Evolutionary conservation across 2,329 filamentous ascomycete species (phyloP).

Genomic region (Hymenoscyphus salicellus): DNA sequence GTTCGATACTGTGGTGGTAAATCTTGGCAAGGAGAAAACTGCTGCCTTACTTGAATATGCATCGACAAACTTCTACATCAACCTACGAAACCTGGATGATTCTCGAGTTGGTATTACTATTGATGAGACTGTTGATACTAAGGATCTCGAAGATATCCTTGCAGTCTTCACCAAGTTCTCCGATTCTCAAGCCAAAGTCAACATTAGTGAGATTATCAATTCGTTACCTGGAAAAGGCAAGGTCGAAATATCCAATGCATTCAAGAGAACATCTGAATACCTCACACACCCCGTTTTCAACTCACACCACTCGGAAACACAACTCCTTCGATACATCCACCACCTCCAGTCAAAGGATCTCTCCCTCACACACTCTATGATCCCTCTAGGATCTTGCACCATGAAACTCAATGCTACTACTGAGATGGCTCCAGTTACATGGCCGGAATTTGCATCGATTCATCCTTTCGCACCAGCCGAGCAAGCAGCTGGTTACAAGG

Average conservation of each 20-base stretch:
- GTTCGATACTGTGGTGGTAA: slow-evolving; percentile 79
- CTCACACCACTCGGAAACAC: slow-evolving; percentile 89
- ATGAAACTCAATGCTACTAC: slow-evolving; percentile 97
- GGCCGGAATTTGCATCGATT: slow-evolving; percentile 70
- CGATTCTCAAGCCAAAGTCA: slow-evolving; percentile 17
- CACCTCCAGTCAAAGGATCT: slow-evolving; percentile 92
- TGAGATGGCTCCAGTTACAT: slow-evolving; percentile 85
- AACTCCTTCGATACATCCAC: slow-evolving; percentile 88
- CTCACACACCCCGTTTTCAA: slow-evolving; percentile 94
- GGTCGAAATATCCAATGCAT: slow-evolving; percentile 49
- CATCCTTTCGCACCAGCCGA: slow-evolving; percentile 74
- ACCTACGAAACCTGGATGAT: slow-evolving; percentile 60
- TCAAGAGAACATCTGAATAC: slow-evolving; percentile 71
- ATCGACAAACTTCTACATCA: slow-evolving; percentile 52
- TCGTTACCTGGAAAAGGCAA: slow-evolving; percentile 40
- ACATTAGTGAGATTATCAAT: slow-evolving; percentile 44
- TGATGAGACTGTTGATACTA: slow-evolving; percentile 66
- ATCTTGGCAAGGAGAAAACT: slow-evolving; percentile 50
- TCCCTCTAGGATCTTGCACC: slow-evolving; percentile 91
- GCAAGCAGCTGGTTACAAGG: slow-evolving; percentile 64
- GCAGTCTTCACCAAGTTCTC: slow-evolving; percentile 48
- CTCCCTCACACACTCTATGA: slow-evolving; percentile 95
- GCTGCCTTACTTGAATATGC: slow-evolving; percentile 50
- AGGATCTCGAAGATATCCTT: slow-evolving; percentile 56
- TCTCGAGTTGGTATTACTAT: slow-evolving; percentile 69